Evolutionary conservation across 116 monocot genomes (phyloP), one percentile per base, ranked within the genome.

Genomic region (Trichopus zeylanicus): DNA sequence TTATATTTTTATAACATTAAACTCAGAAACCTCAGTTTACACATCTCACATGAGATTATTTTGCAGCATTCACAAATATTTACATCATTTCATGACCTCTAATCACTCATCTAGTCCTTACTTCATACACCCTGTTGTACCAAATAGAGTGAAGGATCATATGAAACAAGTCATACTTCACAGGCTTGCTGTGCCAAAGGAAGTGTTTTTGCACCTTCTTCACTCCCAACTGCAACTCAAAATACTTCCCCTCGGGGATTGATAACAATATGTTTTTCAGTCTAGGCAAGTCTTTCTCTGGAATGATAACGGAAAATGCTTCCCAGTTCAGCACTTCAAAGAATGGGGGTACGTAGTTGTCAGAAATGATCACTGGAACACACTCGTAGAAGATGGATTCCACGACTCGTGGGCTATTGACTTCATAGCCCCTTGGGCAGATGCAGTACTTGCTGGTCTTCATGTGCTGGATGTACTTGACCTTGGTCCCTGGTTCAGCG

Each of bases 351-450:
- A 68, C 68, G 30, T 68, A 74, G 20, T 74, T 74, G 33, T 67
- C 62, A 3, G 74, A 74, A 21, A 74, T 62, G 49, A 74, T 62
- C 49, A 74, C 74, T 2, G 67, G 75, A 20, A 76, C 66, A 18
- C 76, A 76, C 55, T 76, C 76, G 39, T 70, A 76, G 66, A 76
- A 62, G 68, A 75, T 67, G 23, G 74, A 42, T 48, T 74, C 67
- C 29, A 67, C 74, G 5, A 74, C 34, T 27, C 74, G 31, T 28
- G 74, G 67, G 23, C 67, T 67, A 49, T 67, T 74, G 7, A 67
- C 74, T 56, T 67, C 68, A 10, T 68, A 51, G 5, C 73, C 73
- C 21, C 73, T 73, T 2, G 73, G 66, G 33, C 73, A 73, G 28
- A 73, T 47, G 66, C 74, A 74, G 51, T 67, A 63, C 51, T 63